phyloP scores from a whole-genome alignment of 768 basidiomycete species.

The Punctularia strigosozonata region DNA sequence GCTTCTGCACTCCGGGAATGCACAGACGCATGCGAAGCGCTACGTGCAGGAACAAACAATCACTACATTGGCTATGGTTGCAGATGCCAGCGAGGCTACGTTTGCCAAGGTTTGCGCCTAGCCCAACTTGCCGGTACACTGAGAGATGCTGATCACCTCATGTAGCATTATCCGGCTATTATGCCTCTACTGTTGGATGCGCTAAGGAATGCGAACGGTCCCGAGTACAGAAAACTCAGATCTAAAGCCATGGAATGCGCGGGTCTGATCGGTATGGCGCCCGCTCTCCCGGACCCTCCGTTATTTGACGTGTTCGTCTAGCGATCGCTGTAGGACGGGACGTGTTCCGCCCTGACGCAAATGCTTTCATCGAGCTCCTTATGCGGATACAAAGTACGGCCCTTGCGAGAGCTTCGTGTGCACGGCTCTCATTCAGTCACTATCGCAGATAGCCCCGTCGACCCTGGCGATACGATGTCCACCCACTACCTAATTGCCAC shows the following conservation, averaged over 20 bases:
- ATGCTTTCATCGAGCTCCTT: conserved; percentile 57
- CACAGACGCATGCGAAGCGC: conserved; percentile 31
- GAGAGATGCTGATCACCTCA: conserved; percentile 2
- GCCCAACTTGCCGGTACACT: background rate
- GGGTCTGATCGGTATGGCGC: conserved; percentile 62
- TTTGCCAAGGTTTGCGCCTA: conserved; percentile 50
- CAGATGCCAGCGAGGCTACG: conserved; percentile 69
- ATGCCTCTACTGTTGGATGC: conserved; percentile 77
- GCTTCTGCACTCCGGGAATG: conserved; percentile 39
- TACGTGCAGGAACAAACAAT: conserved; percentile 87
- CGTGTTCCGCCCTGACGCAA: conserved; percentile 65
- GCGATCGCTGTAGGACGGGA: conserved; percentile 83
- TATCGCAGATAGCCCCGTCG: conserved; percentile 47
- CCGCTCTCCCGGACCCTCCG: background rate
- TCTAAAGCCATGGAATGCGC: conserved; percentile 90
- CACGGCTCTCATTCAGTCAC: background rate
- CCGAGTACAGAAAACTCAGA: conserved; percentile 55
- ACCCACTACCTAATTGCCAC: conserved; percentile 73
- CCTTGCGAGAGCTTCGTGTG: background rate
- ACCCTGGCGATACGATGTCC: conserved; percentile 61
- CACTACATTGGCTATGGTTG: conserved; percentile 83
- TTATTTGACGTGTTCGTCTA: conserved; percentile 14
- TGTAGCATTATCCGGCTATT: conserved; percentile 61
- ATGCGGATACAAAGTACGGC: conserved; percentile 66
- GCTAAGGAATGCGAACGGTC: conserved; percentile 55